Evolutionary conservation across 225 moss, liverwort and hornwort species (phyloP).

Genomic region (Marchantia polymorpha): DNA sequence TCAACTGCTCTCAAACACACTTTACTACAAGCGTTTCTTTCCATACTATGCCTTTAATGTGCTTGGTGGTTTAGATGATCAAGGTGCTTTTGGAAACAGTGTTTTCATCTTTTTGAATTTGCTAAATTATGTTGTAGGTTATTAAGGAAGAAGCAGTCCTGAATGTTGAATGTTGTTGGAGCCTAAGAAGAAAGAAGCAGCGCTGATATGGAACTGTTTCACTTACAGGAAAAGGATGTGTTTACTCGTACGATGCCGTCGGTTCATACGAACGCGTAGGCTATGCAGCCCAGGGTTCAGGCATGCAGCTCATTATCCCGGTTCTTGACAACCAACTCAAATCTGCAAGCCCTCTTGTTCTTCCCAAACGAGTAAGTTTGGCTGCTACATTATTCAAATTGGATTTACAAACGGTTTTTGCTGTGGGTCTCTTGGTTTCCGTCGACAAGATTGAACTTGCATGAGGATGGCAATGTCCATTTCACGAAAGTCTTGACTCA

Average conservation of each 20-base stretch:
- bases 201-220: neutral
- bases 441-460: neutral
- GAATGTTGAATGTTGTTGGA: neutral
- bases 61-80: constrained; percentile 83
- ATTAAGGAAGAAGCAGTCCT: neutral
- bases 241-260: constrained; percentile 90
- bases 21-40: constrained; percentile 96
- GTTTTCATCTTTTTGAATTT: neutral
- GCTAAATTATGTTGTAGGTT: neutral
- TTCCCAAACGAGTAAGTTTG: constrained; percentile 57
- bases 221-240: constrained; percentile 75
- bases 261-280: constrained; percentile 96
- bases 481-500: neutral
- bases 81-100: constrained; percentile 37
- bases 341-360: constrained; percentile 75
- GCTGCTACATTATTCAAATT: neutral
- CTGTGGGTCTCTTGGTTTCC: no score
- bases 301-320: constrained; percentile 94
- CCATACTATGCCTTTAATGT: constrained; percentile 96
- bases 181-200: neutral
- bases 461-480: neutral
- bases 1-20: constrained; percentile 91
- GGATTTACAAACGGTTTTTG: neutral
- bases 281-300: constrained; percentile 90
- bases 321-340: constrained; percentile 90